These are phyloP conservation scores for Meira miltonrushii DNA, from an alignment of 1,284 basidiomycete genomes.

Conservation along the genomic window DNA sequence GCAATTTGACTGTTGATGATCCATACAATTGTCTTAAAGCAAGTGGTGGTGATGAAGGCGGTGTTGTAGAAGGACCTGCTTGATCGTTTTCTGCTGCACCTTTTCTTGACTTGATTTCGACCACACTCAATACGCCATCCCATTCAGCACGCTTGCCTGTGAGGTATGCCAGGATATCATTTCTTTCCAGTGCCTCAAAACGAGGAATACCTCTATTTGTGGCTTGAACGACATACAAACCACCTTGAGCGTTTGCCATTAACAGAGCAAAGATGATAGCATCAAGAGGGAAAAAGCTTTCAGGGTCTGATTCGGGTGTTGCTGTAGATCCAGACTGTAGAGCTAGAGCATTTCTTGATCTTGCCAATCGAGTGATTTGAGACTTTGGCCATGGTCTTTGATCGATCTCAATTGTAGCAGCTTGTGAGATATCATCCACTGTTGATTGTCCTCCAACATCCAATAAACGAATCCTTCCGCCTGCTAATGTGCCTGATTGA, in stretches of 20 bases:
- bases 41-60: slow-evolving; percentile 13
- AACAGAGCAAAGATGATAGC: slow-evolving; percentile 43
- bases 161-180: slow-evolving; percentile 41
- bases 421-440: background rate
- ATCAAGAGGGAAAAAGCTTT: slow-evolving; percentile 34
- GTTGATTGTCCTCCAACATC: too few relatives aligned
- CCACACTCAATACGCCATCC: slow-evolving; percentile 29
- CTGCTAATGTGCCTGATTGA: too few relatives aligned
- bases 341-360: slow-evolving; percentile 1
- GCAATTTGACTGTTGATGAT: slow-evolving; percentile 10
- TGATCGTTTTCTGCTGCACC: background rate
- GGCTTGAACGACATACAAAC: slow-evolving; percentile 42
- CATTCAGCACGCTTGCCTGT: slow-evolving; percentile 36
- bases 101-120: background rate
- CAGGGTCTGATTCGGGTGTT: slow-evolving; percentile 1
- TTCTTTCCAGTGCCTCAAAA: slow-evolving; percentile 39
- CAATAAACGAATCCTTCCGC: too few relatives aligned
- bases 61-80: slow-evolving; percentile 13
- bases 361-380: slow-evolving; percentile 5
- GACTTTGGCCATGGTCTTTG: background rate
- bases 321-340: background rate
- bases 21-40: slow-evolving; percentile 5
- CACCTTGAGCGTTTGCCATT: slow-evolving; percentile 36
- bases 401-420: slow-evolving; percentile 1
- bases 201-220: slow-evolving; percentile 33